A percentile compares a stretch with the other conserved stretches of the same genome.
phyloP scores from a whole-genome alignment of 768 basidiomycete species.

The Leccinum boreale region DNA sequence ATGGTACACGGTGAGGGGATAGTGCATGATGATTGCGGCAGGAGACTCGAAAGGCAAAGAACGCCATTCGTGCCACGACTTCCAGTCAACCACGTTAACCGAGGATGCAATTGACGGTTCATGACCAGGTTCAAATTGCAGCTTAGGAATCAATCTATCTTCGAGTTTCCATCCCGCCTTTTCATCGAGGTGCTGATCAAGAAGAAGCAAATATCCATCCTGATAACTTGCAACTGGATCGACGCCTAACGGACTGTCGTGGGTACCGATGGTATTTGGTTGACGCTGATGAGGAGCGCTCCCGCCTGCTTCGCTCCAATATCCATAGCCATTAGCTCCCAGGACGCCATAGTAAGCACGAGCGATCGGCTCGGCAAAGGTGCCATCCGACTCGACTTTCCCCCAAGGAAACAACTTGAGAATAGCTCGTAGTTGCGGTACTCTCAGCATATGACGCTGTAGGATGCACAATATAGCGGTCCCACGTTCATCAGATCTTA shows the following conservation, averaged over 20 bases:
- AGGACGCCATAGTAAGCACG: conserved; percentile 37
- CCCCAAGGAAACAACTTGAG: conserved; percentile 43
- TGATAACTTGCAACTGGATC: conserved; percentile 23
- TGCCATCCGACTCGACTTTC: conserved; percentile 39
- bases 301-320: conserved; percentile 39
- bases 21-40: conserved; percentile 43
- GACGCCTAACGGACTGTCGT: conserved; percentile 2
- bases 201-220: conserved; percentile 34
- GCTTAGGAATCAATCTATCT: conserved; percentile 32
- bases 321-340: conserved; percentile 39
- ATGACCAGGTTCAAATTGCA: conserved; percentile 26
- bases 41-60: conserved; percentile 41
- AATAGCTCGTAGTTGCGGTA: conserved; percentile 31
- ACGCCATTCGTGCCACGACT: conserved; percentile 45
- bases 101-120: conserved; percentile 28
- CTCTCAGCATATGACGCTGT: conserved; percentile 38
- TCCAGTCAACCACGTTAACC: conserved; percentile 37
- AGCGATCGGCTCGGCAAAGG: conserved; percentile 34
- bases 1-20: conserved; percentile 40
- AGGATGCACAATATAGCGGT: not conserved
- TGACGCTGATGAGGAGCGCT: conserved; percentile 28
- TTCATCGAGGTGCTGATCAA: conserved; percentile 29
- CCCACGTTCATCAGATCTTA: not conserved
- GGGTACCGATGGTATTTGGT: conserved; percentile 13
- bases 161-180: conserved; percentile 37